Conservation (phyloP, 768 basidiomycete genomes). For the Mrakia frigida region DNA sequence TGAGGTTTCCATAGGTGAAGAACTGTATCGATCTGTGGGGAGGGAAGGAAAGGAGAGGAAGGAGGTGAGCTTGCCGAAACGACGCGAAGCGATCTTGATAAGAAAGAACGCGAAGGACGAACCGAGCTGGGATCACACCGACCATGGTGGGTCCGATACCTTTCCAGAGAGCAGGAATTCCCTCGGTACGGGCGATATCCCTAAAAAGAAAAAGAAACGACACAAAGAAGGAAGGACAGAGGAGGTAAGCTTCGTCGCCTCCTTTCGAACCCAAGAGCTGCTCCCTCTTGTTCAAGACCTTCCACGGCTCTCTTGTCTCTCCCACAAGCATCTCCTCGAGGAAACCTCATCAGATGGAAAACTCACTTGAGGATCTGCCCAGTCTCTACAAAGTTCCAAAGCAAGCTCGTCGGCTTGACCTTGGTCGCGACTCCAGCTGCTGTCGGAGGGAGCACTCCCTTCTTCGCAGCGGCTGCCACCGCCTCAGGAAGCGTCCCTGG, state of each 20-base stretch:
- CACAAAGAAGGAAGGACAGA: background rate
- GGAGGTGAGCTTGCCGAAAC: background rate
- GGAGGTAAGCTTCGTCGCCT: background rate
- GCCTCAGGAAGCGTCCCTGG: conserved; percentile 11
- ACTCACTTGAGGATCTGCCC: conserved; percentile 76
- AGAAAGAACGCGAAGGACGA: conserved; percentile 5
- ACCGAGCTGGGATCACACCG: conserved; percentile 86
- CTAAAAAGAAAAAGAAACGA: conserved; percentile 32
- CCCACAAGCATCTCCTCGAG: no score
- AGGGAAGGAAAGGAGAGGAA: background rate
- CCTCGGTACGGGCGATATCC: conserved; percentile 77
- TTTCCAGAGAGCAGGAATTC: conserved; percentile 81
- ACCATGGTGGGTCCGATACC: conserved; percentile 91
- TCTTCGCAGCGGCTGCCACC: background rate
- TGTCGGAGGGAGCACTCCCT: background rate
- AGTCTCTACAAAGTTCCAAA: conserved; percentile 95
- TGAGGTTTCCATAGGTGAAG: conserved; percentile 95
- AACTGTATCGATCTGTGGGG: conserved; percentile 75
- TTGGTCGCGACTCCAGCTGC: conserved; percentile 13
- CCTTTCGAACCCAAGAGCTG: no score
- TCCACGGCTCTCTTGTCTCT: background rate
- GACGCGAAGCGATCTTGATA: background rate
- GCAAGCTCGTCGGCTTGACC: conserved; percentile 50
- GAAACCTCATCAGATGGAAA: conserved; percentile 2
- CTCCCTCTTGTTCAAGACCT: no score